phyloP scores from a whole-genome alignment of 2,329 filamentous ascomycete genomes.

The Beauveria scarabaeidicola region DNA sequence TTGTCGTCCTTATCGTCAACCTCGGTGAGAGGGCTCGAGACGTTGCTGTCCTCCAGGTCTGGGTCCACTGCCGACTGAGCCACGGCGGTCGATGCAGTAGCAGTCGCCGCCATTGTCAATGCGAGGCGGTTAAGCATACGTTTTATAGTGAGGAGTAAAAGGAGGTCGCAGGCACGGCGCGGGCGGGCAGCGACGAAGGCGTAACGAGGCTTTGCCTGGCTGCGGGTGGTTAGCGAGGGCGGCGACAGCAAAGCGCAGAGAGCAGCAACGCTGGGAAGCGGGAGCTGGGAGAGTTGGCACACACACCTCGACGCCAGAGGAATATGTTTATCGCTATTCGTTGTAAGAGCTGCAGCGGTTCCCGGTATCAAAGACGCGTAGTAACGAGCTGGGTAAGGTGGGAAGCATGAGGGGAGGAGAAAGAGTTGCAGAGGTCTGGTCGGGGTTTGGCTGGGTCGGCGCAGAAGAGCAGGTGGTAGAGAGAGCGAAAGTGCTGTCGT shows the following conservation, averaged over 20 bases:
- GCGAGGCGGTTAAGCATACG: not conserved
- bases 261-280: conserved; percentile 4
- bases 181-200: conserved; percentile 37
- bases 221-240: conserved; percentile 12
- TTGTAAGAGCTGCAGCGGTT: not conserved
- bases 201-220: conserved; percentile 23
- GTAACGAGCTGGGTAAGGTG: not conserved
- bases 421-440: conserved; percentile 10
- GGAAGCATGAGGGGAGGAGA: conserved; percentile 11
- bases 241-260: conserved; percentile 10
- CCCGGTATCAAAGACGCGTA: not conserved
- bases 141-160: conserved; percentile 1
- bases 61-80: conserved; percentile 32
- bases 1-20: conserved; percentile 73
- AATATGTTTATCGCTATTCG: not conserved
- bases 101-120: conserved; percentile 43
- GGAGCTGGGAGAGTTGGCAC: not conserved
- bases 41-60: conserved; percentile 56
- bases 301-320: conserved; percentile 7
- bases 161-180: conserved; percentile 28
- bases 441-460: conserved; percentile 3
- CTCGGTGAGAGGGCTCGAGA: conserved; percentile 88
- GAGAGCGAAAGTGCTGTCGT: not conserved
- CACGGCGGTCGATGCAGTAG: conserved; percentile 40
- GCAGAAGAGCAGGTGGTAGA: conserved; percentile 2